These are phyloP conservation scores for Shiraia sp. DNA, from an alignment of 2,329 filamentous ascomycete species.

Conservation along the genomic window DNA sequence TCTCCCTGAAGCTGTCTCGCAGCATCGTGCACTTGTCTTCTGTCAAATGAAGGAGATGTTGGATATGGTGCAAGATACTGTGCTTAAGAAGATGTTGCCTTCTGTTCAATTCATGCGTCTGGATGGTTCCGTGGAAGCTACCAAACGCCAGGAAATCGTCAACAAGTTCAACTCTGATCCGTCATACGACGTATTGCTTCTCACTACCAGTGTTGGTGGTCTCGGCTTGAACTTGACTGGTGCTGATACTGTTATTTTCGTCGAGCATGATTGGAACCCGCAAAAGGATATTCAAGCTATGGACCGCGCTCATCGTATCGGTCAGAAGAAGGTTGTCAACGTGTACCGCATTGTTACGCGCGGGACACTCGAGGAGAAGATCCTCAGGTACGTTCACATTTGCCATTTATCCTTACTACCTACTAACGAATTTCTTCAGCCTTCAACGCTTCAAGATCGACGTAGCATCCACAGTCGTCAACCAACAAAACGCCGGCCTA, in stretches of 20 bases:
- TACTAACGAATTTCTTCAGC: constrained; percentile 51
- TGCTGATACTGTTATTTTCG: constrained; percentile 98
- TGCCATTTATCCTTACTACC: not conserved
- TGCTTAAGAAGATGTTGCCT: constrained; percentile 87
- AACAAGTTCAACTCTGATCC: constrained; percentile 99
- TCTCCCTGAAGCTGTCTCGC: constrained; percentile 80
- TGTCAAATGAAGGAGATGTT: constrained; percentile 99
- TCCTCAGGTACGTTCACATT: constrained; percentile 66
- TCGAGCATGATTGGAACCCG: constrained; percentile 99
- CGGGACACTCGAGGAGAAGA: constrained; percentile 97
- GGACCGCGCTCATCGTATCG: constrained; percentile 97
- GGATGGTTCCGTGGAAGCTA: constrained; percentile 90
- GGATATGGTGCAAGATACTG: constrained; percentile 95
- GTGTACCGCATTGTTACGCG: constrained; percentile 96
- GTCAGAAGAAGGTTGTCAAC: constrained; percentile 99
- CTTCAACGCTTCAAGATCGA: constrained; percentile 99
- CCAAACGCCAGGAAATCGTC: constrained; percentile 93
- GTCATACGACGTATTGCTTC: constrained; percentile 88
- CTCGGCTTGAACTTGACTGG: constrained; percentile 93
- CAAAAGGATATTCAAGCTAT: constrained; percentile 98
- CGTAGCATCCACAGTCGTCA: constrained; percentile 95
- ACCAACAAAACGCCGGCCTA: constrained; percentile 95
- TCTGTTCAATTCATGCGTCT: constrained; percentile 92
- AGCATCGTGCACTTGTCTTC: constrained; percentile 93
- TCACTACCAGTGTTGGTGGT: constrained; percentile 94